Conservation (phyloP, 345 rosid genomes). For the Barbarea vulgaris region DNA sequence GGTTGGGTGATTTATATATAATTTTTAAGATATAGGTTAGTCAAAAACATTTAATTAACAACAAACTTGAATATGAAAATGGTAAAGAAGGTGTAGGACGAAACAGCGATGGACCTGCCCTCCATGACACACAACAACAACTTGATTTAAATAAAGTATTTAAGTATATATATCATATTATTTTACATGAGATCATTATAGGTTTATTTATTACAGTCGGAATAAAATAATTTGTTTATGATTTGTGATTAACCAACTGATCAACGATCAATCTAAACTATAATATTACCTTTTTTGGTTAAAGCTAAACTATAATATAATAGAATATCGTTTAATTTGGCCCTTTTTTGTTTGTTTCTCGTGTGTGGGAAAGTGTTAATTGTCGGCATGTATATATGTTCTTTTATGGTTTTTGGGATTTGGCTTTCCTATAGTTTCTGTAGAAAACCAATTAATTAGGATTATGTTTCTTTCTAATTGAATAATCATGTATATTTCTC, state of each 20-base stretch:
- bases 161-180: too few relatives aligned
- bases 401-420: slow-evolving; percentile 12
- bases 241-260: too few relatives aligned
- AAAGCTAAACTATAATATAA: too few relatives aligned
- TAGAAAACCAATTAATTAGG: slow-evolving; percentile 4
- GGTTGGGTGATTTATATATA: slow-evolving; percentile 31
- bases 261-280: too few relatives aligned
- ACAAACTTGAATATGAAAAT: slow-evolving; percentile 36
- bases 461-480: background rate
- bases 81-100: slow-evolving; percentile 32
- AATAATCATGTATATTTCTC: background rate
- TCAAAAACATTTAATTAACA: slow-evolving; percentile 11
- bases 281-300: too few relatives aligned
- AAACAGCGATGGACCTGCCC: slow-evolving; percentile 42
- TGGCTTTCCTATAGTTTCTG: background rate
- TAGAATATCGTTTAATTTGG: too few relatives aligned
- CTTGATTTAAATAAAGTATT: too few relatives aligned
- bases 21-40: background rate
- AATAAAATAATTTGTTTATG: too few relatives aligned
- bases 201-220: too few relatives aligned
- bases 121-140: slow-evolving; percentile 31
- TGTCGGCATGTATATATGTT: slow-evolving; percentile 38
- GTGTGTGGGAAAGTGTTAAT: slow-evolving; percentile 26
- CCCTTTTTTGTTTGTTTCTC: too few relatives aligned
- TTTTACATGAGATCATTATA: too few relatives aligned